phyloP scores from a whole-genome alignment of 306 rosid species.

The Corylus avellana region DNA sequence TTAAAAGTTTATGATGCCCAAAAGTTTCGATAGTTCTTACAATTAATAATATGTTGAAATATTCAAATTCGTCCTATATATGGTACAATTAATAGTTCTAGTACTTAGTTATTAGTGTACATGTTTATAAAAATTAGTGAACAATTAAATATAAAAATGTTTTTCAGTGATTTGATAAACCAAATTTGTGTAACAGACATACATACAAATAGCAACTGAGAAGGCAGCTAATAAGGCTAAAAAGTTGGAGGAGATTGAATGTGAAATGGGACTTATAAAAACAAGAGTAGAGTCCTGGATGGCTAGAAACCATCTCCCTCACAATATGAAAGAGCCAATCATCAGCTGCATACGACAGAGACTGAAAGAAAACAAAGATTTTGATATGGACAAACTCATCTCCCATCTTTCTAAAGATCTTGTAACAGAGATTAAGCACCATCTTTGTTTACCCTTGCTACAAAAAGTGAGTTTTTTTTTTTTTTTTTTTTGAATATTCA shows the following conservation, averaged over 20 bases:
- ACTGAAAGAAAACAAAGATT: too few species aligned
- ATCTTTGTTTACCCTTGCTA: constrained; percentile 10
- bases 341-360: background rate
- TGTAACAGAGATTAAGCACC: background rate
- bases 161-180: too few species aligned
- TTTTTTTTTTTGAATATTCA: background rate
- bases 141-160: too few species aligned
- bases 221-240: background rate
- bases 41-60: too few species aligned
- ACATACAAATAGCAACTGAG: constrained; percentile 18
- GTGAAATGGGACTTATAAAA: constrained; percentile 9
- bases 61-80: too few species aligned
- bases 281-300: constrained; percentile 31
- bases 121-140: too few species aligned
- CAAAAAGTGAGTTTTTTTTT: background rate
- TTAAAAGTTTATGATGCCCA: too few species aligned
- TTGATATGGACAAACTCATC: too few species aligned
- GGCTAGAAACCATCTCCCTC: constrained; percentile 19
- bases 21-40: too few species aligned
- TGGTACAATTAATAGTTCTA: too few species aligned
- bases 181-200: constrained; percentile 1
- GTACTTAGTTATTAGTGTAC: too few species aligned
- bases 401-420: background rate
- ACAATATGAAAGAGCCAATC: background rate
- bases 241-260: constrained; percentile 4